Percentiles rank a stretch among this genome's conserved stretches.
Evolutionary conservation across 768 basidiomycete genomes (phyloP).

Genomic region (Hypholoma fasciculare): DNA sequence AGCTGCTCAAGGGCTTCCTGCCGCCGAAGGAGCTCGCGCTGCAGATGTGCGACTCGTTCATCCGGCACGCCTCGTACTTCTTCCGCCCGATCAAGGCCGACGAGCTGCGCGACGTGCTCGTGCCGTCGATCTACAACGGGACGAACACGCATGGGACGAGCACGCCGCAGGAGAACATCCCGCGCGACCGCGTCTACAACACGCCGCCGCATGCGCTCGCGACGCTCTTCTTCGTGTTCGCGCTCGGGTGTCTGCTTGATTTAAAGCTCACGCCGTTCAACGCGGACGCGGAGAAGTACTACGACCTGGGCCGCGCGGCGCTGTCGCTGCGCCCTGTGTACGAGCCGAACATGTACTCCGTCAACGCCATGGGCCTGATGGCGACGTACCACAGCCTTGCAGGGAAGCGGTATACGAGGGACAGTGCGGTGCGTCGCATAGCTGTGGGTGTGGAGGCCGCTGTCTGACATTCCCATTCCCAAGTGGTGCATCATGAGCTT

Average conservation of each 20-base stretch:
- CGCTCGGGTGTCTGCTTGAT: slow-evolving; percentile 63
- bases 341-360: slow-evolving; percentile 55
- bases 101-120: slow-evolving; percentile 40
- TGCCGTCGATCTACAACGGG: slow-evolving; percentile 38
- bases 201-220: slow-evolving; percentile 49
- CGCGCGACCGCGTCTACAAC: not conserved
- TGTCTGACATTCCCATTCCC: slow-evolving; percentile 13
- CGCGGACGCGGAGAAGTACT: slow-evolving; percentile 60
- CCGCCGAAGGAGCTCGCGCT: slow-evolving; percentile 45
- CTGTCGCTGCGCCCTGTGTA: slow-evolving; percentile 51
- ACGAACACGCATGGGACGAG: slow-evolving; percentile 8
- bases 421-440: slow-evolving; percentile 35
- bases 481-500: slow-evolving; percentile 55
- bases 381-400: slow-evolving; percentile 55
- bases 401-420: slow-evolving; percentile 51
- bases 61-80: slow-evolving; percentile 47
- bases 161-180: not conserved
- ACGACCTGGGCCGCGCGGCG: slow-evolving; percentile 56
- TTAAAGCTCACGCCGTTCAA: slow-evolving; percentile 49
- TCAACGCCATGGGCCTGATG: slow-evolving; percentile 60
- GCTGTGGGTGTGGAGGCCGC: slow-evolving; percentile 13
- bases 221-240: slow-evolving; percentile 57
- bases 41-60: slow-evolving; percentile 40
- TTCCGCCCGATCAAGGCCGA: slow-evolving; percentile 51
- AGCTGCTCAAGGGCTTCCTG: slow-evolving; percentile 38